Base-by-base conservation (phyloP, 805 yeast genomes). In the Yarrowia phangngaensis region DNA sequence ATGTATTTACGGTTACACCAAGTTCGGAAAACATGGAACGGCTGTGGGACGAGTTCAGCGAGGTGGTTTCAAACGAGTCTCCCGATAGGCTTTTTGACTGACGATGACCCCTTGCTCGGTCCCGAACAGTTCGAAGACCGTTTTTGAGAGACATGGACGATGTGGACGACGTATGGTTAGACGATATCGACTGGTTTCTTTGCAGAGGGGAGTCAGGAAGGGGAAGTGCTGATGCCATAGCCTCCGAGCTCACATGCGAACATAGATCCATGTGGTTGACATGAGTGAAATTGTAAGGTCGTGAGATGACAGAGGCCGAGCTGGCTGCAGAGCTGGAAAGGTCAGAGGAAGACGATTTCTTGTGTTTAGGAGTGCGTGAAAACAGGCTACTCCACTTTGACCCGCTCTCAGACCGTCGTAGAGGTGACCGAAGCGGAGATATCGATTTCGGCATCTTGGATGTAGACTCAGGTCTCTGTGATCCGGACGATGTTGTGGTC, bases 311-410 rank as follows among this genome's bases (percentile, higher is more conserved):
- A 12, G 27, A 24, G 9, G 27, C 11, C 12, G 11, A n/a, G n/a
- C n/a, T n/a, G n/a, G n/a, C 12, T 12, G 9, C 27, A 2, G 46
- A n/a, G 33, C 8, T 9, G 19, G 27, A n/a, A 3, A 23, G 41
- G 15, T 40, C 46, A 14, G 31, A 23, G 16, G 35, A 30, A 4
- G 35, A 23, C 2, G 34, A 20, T 28, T 41, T 41, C 22, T 41
- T 41, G 48, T 30, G 48, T 11, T 28, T 27, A 2, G 48, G 48
- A 6, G 48, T 29, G 6, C 48, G 48, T 2, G 34, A 13, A 9
- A 41, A 30, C 13, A 29, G 12, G 29, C 16, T 27, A 11, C 33
- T 29, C 34, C 35, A 41, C 15, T 29, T 41, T 7, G 16, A 12
- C 15, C 48, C 35, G 7, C 28, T 20, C 13, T 41, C 48, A 1